A percentile compares a stretch with the other conserved stretches of the same genome.
Conservation (phyloP, 2,329 filamentous ascomycete genomes). For the Hypoxylon sp. region DNA sequence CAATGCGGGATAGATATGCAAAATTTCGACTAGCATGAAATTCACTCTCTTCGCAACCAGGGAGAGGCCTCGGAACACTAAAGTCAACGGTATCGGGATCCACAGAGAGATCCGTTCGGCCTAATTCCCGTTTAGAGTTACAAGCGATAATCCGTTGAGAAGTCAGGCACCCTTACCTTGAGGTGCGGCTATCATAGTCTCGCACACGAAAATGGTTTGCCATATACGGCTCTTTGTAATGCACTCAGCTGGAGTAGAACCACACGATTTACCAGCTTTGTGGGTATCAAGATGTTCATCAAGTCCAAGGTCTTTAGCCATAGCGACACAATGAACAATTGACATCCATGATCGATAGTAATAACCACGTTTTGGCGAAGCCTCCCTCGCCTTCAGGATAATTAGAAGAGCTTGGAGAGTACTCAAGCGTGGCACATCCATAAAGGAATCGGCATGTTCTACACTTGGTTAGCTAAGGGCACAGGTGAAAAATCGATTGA, state of each 20-base stretch:
- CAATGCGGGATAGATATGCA: slow-evolving; percentile 82
- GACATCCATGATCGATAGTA: slow-evolving; percentile 99
- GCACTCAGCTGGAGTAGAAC: slow-evolving; percentile 79
- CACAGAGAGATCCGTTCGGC: slow-evolving; percentile 84
- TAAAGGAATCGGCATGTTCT: slow-evolving; percentile 94
- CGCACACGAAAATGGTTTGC: slow-evolving; percentile 88
- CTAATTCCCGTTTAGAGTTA: slow-evolving; percentile 59
- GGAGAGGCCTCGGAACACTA: slow-evolving; percentile 72
- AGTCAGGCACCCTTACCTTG: slow-evolving; percentile 74
- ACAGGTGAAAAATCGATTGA: neutral
- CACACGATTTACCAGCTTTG: slow-evolving; percentile 78
- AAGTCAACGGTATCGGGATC: slow-evolving; percentile 83
- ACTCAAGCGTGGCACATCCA: slow-evolving; percentile 90
- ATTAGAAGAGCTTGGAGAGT: slow-evolving; percentile 92
- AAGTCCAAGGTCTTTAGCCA: slow-evolving; percentile 91
- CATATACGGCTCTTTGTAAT: slow-evolving; percentile 88
- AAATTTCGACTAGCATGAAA: slow-evolving; percentile 86
- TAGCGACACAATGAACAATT: slow-evolving; percentile 89
- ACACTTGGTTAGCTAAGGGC: slow-evolving; percentile 48
- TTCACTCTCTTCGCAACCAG: slow-evolving; percentile 81
- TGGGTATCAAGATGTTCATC: slow-evolving; percentile 90
- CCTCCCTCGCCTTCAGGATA: slow-evolving; percentile 90
- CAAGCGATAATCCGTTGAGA: neutral
- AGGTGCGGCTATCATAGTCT: slow-evolving; percentile 93
- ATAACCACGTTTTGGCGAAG: slow-evolving; percentile 92